A percentile compares a stretch with the other conserved stretches of the same genome.
Conservation (phyloP, 306 rosid genomes). For the Cyamopsis tetragonoloba region DNA sequence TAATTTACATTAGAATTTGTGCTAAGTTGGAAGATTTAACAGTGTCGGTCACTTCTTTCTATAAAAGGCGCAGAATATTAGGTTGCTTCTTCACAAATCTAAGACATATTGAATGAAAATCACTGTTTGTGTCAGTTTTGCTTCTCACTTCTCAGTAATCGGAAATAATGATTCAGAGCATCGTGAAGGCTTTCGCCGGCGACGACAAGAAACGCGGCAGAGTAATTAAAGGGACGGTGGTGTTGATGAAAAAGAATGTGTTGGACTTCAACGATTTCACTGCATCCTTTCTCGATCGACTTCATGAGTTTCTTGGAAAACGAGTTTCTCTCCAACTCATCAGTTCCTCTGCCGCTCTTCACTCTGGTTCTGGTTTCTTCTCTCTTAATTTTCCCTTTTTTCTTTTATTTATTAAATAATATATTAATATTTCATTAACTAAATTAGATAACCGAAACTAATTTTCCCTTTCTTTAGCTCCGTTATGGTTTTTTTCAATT, state of each 20-base stretch:
- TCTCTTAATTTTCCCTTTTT: not conserved
- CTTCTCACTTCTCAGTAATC: not conserved
- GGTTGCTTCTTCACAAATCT: not conserved
- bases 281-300: slow-evolving; percentile 47
- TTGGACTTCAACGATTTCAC: slow-evolving; percentile 62
- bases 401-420: too few species aligned
- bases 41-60: not conserved
- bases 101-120: too few species aligned
- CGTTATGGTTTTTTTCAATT: too few species aligned
- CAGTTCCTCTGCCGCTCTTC: slow-evolving; percentile 49
- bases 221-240: slow-evolving; percentile 56
- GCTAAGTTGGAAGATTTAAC: too few species aligned
- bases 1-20: too few species aligned
- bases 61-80: not conserved
- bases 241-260: slow-evolving; percentile 73
- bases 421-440: too few species aligned
- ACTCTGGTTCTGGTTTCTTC: slow-evolving; percentile 26
- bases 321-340: slow-evolving; percentile 52
- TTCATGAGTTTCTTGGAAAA: slow-evolving; percentile 57
- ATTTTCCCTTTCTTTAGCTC: too few species aligned
- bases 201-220: not conserved
- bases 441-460: too few species aligned
- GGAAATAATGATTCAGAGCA: slow-evolving; percentile 30
- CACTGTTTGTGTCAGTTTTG: too few species aligned
- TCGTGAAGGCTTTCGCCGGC: not conserved